Percentiles rank a stretch among this genome's conserved stretches.
These are phyloP conservation scores for Tubosaeta brunneosetosa DNA, from an alignment of 768 basidiomycete genomes.

Conservation along the genomic window DNA sequence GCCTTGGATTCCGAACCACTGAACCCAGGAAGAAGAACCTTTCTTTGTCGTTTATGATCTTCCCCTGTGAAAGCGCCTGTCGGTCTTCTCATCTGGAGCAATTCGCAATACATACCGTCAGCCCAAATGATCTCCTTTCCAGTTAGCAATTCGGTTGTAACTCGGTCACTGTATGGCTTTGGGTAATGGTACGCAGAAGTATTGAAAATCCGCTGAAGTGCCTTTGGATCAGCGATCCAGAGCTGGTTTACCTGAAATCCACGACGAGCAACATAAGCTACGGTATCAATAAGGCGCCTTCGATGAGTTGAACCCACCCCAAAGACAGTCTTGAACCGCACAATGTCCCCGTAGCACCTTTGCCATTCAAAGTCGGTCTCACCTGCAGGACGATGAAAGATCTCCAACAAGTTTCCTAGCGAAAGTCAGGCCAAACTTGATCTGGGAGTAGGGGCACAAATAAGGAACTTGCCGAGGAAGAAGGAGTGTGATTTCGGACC, in stretches of 20 bases:
- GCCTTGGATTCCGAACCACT: constrained; percentile 48
- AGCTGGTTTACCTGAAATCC: constrained; percentile 39
- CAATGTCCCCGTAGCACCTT: constrained; percentile 24
- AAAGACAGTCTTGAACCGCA: constrained; percentile 26
- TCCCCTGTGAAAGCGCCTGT: constrained; percentile 22
- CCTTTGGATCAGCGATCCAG: constrained; percentile 45
- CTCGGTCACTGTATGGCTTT: constrained; percentile 30
- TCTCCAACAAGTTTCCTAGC: constrained; percentile 27
- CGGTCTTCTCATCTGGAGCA: neutral
- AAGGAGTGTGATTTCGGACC: too few species aligned
- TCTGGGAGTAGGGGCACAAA: too few species aligned
- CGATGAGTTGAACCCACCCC: constrained; percentile 15
- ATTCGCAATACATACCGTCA: constrained; percentile 27
- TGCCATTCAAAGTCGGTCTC: constrained; percentile 30
- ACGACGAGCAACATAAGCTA: neutral
- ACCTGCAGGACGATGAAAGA: constrained; percentile 26
- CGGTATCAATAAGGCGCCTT: neutral
- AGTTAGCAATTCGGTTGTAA: constrained; percentile 8
- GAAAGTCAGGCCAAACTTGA: constrained; percentile 10
- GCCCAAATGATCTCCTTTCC: constrained; percentile 38
- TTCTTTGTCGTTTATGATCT: constrained; percentile 52
- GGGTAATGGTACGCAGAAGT: constrained; percentile 36
- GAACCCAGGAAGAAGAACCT: constrained; percentile 52
- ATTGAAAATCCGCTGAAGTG: constrained; percentile 35
- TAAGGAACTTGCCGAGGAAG: too few species aligned